A percentile compares a stretch with the other conserved stretches of the same genome.
Conservation (phyloP, 208 protist genomes). For the Leishmania tropica region DNA sequence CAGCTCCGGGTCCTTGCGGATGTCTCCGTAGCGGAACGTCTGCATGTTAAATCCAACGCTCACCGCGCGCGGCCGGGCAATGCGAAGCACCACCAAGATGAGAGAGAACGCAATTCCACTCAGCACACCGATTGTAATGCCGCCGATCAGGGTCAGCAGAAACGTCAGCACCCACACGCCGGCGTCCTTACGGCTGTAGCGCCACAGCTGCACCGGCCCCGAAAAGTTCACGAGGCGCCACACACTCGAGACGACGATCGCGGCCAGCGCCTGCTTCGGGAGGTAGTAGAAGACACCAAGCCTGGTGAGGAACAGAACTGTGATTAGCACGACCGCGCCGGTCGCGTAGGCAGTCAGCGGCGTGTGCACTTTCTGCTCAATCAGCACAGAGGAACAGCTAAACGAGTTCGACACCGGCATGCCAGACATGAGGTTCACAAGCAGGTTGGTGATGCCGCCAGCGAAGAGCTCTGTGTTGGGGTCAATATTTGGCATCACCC, state of each 20-base stretch:
- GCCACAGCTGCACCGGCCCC: conserved; percentile 38
- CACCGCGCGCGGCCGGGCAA: conserved; percentile 54
- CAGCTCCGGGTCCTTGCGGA: conserved; percentile 58
- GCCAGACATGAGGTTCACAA: conserved; percentile 49
- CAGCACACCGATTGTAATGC: conserved; percentile 59
- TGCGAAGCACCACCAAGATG: conserved; percentile 59
- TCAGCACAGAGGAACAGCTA: conserved; percentile 54
- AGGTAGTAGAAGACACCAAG: conserved; percentile 64
- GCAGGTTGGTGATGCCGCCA: conserved; percentile 45
- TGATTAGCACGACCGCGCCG: conserved; percentile 45
- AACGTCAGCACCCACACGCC: conserved; percentile 63
- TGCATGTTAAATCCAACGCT: conserved; percentile 59
- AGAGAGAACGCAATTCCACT: conserved; percentile 55
- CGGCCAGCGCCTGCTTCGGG: conserved; percentile 57
- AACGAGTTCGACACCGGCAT: conserved; percentile 66
- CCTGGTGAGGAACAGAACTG: conserved; percentile 44
- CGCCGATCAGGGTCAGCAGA: conserved; percentile 48
- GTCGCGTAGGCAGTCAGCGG: conserved; percentile 47
- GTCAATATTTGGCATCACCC: conserved; percentile 52
- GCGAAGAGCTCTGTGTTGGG: conserved; percentile 60
- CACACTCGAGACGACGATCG: conserved; percentile 55
- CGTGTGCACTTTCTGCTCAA: conserved; percentile 48
- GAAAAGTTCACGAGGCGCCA: conserved; percentile 59
- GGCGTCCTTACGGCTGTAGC: conserved; percentile 56
- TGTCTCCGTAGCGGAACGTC: conserved; percentile 52